These are phyloP conservation scores for Sporothrix luriei DNA, from an alignment of 2,329 filamentous ascomycete genomes.

Conservation along the genomic window DNA sequence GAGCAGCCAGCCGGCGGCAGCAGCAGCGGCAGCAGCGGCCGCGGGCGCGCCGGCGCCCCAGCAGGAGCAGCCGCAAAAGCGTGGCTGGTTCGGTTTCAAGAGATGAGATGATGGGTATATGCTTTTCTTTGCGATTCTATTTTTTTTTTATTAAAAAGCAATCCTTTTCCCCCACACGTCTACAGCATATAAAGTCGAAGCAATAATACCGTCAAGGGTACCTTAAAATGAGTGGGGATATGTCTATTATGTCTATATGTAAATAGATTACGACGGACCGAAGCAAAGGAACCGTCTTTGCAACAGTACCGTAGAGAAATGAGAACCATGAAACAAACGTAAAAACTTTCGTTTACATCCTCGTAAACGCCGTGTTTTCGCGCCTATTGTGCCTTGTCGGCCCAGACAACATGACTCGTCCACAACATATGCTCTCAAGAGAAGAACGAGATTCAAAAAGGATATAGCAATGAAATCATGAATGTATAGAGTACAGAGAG, in stretches of 20 bases:
- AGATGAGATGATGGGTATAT: slow-evolving; percentile 43
- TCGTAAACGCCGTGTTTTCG: background rate
- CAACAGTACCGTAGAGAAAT: too few relatives aligned
- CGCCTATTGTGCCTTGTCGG: too few relatives aligned
- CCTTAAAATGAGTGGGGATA: slow-evolving; percentile 31
- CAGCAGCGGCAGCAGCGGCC: slow-evolving; percentile 39
- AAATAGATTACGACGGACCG: too few relatives aligned
- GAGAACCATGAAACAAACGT: slow-evolving; percentile 17
- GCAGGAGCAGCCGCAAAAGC: slow-evolving; percentile 57
- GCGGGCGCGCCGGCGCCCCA: slow-evolving; percentile 43
- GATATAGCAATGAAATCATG: slow-evolving; percentile 25
- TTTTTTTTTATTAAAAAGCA: background rate
- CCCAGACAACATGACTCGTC: background rate
- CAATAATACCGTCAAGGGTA: too few relatives aligned
- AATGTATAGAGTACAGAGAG: slow-evolving; percentile 29
- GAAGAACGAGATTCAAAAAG: slow-evolving; percentile 7
- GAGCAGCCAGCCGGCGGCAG: slow-evolving; percentile 38
- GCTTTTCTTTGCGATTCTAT: background rate
- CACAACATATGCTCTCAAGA: slow-evolving; percentile 18
- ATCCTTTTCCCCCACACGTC: too few relatives aligned
- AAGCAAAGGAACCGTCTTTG: too few relatives aligned
- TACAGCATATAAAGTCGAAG: too few relatives aligned
- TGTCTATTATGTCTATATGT: slow-evolving; percentile 31
- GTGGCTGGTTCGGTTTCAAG: slow-evolving; percentile 77
- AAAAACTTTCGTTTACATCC: background rate